Evolutionary conservation across 805 yeast species (phyloP).

Genomic region (Kuraishia hungarica): DNA sequence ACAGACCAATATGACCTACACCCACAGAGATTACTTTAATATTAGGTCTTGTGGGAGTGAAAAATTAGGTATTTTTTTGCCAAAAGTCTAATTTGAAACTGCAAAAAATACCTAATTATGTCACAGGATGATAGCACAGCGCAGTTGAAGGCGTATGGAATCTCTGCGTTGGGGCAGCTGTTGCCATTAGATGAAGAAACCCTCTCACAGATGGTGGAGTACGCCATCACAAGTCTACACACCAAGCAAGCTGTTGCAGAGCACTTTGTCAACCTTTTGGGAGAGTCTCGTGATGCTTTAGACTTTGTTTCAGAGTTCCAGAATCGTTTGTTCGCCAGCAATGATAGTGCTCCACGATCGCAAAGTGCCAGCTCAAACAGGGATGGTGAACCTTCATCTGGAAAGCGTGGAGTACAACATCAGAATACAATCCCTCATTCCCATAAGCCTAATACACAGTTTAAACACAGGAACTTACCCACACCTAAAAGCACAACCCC

Average conservation of each 20-base stretch:
- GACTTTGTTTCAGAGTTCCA: constrained; percentile 37
- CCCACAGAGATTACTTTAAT: neutral
- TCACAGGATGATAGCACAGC: constrained; percentile 5
- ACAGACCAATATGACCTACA: neutral
- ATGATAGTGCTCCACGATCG: neutral
- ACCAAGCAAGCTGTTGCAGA: constrained; percentile 37
- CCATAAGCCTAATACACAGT: neutral
- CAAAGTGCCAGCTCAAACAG: neutral
- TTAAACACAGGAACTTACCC: constrained; percentile 6
- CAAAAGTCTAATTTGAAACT: neutral
- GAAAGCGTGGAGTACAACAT: constrained; percentile 7
- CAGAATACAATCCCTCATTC: neutral
- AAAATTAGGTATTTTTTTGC: neutral
- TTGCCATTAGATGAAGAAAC: constrained; percentile 55
- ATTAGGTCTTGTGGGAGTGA: neutral
- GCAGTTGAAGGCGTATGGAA: neutral
- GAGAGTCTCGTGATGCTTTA: constrained; percentile 46
- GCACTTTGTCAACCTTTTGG: constrained; percentile 48
- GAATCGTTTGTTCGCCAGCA: constrained; percentile 26
- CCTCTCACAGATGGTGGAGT: constrained; percentile 43
- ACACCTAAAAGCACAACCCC: constrained; percentile 4
- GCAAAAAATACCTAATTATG: constrained; percentile 6
- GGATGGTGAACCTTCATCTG: neutral
- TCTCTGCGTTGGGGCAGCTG: constrained; percentile 11
- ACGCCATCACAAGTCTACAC: constrained; percentile 34